phyloP scores from a whole-genome alignment of 2,329 filamentous ascomycete genomes.

The Lasiodiplodia gonubiensis region DNA sequence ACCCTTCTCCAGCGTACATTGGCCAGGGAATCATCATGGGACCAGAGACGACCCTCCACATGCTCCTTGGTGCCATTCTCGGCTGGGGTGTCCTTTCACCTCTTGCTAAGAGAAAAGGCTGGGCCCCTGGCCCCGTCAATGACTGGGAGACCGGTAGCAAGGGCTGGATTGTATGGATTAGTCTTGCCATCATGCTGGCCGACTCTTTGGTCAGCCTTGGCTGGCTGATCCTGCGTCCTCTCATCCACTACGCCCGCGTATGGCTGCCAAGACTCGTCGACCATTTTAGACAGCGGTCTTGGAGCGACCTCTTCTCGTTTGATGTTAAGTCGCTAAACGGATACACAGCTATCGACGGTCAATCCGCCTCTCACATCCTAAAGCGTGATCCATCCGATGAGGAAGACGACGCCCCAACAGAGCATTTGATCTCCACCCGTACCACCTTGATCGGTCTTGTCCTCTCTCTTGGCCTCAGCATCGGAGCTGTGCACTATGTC shows the following conservation, averaged over 20 bases:
- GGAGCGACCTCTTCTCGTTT: slow-evolving; percentile 43
- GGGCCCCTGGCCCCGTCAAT: slow-evolving; percentile 84
- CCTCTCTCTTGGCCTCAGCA: slow-evolving; percentile 77
- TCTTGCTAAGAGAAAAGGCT: slow-evolving; percentile 80
- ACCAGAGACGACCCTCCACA: slow-evolving; percentile 90
- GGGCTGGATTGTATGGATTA: slow-evolving; percentile 98
- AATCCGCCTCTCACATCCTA: slow-evolving; percentile 33
- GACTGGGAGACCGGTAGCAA: slow-evolving; percentile 95
- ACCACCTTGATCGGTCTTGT: slow-evolving; percentile 77
- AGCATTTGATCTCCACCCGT: slow-evolving; percentile 77
- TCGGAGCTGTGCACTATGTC: slow-evolving; percentile 78
- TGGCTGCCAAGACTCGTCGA: slow-evolving; percentile 44
- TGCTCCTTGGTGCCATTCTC: slow-evolving; percentile 86
- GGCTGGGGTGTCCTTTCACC: slow-evolving; percentile 94
- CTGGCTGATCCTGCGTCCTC: slow-evolving; percentile 72
- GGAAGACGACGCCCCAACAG: slow-evolving; percentile 80
- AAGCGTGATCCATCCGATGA: slow-evolving; percentile 40
- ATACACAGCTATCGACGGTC: slow-evolving; percentile 46
- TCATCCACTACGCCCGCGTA: slow-evolving; percentile 55
- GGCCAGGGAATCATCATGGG: slow-evolving; percentile 99
- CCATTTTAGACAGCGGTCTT: slow-evolving; percentile 41
- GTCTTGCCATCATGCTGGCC: slow-evolving; percentile 93
- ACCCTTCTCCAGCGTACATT: slow-evolving; percentile 95
- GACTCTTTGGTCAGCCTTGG: slow-evolving; percentile 89
- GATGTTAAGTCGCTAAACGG: slow-evolving; percentile 38